A percentile compares a stretch with the other conserved stretches of the same genome.
Evolutionary conservation across 2,329 filamentous ascomycete species (phyloP).

Genomic region (Onygenales sp.): DNA sequence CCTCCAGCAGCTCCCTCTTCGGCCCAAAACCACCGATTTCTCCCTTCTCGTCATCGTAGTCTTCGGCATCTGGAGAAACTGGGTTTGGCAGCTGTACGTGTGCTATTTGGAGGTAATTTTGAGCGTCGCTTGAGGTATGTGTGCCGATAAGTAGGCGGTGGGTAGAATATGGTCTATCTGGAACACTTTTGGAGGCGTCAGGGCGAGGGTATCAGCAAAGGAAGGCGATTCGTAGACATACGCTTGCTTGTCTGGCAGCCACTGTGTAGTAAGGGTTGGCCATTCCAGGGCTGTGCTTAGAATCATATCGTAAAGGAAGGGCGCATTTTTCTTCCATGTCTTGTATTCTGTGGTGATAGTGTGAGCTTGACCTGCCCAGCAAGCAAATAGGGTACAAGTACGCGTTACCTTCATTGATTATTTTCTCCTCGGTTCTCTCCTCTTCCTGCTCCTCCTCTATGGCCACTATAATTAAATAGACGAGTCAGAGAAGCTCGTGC

Average conservation of each 20-base stretch:
- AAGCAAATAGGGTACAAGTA: neutral
- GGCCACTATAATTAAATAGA: constrained; percentile 5
- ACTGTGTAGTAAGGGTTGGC: constrained; percentile 95
- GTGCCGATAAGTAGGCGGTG: constrained; percentile 91
- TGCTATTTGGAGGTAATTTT: constrained; percentile 91
- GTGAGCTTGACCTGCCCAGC: neutral
- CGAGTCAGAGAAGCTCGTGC: constrained; percentile 1
- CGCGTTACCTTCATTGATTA: constrained; percentile 76
- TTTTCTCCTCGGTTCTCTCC: constrained; percentile 69
- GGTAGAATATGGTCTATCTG: constrained; percentile 76
- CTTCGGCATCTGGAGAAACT: constrained; percentile 56
- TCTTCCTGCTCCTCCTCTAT: constrained; percentile 51
- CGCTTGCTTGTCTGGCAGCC: constrained; percentile 91
- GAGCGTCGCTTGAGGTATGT: constrained; percentile 75
- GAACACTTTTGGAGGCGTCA: constrained; percentile 40
- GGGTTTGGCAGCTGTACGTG: constrained; percentile 86
- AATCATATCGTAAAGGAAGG: constrained; percentile 97
- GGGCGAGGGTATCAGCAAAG: neutral
- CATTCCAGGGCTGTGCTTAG: constrained; percentile 90
- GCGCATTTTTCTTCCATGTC: constrained; percentile 99
- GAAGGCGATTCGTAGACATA: constrained; percentile 25
- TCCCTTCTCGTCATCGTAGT: constrained; percentile 85
- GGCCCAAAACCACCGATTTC: constrained; percentile 87
- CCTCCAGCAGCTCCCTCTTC: constrained; percentile 57
- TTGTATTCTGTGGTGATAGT: constrained; percentile 69